Evolutionary conservation across 306 rosid genomes (phyloP).

Genomic region (Phaseolus lunatus): DNA sequence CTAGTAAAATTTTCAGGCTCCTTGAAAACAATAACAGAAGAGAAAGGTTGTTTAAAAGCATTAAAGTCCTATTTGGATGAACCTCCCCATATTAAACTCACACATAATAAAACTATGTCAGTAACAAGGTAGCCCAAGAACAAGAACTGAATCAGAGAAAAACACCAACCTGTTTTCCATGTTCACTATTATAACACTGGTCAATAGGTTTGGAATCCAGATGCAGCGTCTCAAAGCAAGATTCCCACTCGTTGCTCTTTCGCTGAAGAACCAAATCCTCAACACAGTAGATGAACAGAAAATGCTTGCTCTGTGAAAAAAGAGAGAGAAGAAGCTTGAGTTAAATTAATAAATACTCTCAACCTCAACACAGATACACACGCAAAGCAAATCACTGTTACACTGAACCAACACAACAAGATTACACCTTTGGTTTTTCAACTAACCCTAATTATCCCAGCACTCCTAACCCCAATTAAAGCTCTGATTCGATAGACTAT

Average conservation of each 20-base stretch:
- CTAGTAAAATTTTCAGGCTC: constrained; percentile 3
- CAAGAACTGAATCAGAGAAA: neutral
- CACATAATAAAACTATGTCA: neutral
- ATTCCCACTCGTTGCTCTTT: constrained; percentile 65
- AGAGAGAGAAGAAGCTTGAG: neutral
- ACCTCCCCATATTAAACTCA: neutral
- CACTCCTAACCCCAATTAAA: neutral
- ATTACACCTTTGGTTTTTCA: neutral
- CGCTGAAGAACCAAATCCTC: constrained; percentile 56
- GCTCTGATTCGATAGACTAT: neutral
- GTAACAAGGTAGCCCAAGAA: neutral
- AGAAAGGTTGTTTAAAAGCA: neutral
- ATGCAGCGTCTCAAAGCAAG: constrained; percentile 69
- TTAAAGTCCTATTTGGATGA: neutral
- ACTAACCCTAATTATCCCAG: neutral
- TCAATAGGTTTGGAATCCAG: constrained; percentile 66
- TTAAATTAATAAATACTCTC: too few species aligned
- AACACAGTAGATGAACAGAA: constrained; percentile 78
- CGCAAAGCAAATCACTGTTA: neutral
- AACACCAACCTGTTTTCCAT: constrained; percentile 76
- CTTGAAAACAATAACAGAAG: neutral
- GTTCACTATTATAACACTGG: constrained; percentile 67
- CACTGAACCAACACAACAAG: neutral
- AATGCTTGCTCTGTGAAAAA: constrained; percentile 68
- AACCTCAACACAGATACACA: neutral